Evolutionary conservation across 1,284 basidiomycete species (phyloP).

Genomic region (Microbotryum scabiosae): DNA sequence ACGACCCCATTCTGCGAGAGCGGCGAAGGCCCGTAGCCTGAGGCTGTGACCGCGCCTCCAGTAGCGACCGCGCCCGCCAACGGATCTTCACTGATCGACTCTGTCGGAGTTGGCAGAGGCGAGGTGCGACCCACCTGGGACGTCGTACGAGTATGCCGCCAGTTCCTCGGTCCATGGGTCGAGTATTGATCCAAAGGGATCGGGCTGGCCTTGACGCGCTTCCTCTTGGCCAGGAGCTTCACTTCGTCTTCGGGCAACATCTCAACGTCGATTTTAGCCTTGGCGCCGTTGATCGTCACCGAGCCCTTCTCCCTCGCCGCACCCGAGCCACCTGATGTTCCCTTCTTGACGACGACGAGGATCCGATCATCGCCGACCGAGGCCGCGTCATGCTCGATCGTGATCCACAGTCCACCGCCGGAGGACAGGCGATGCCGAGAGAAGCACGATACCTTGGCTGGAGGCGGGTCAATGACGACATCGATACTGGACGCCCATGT

Average conservation of each 20-base stretch:
- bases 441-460: constrained; percentile 71
- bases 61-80: not conserved
- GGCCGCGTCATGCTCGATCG: constrained; percentile 73
- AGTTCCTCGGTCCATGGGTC: constrained; percentile 16
- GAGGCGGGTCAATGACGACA: constrained; percentile 89
- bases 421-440: constrained; percentile 80
- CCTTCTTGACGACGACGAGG: constrained; percentile 61
- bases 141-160: not conserved
- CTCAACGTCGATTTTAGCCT: constrained; percentile 78
- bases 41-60: not conserved
- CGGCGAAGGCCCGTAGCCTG: not conserved
- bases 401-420: constrained; percentile 94
- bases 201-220: constrained; percentile 74
- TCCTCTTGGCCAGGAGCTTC: constrained; percentile 69
- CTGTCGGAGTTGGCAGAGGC: not conserved
- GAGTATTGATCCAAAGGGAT: constrained; percentile 73
- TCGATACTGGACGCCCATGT: constrained; percentile 82
- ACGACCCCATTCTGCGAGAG: not conserved
- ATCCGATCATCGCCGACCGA: constrained; percentile 41
- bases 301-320: constrained; percentile 59
- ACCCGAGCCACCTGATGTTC: constrained; percentile 44
- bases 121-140: not conserved
- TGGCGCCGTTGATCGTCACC: constrained; percentile 84
- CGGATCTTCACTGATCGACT: not conserved
- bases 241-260: constrained; percentile 84